A percentile compares a stretch with the other conserved stretches of the same genome.
Conservation (phyloP, 257 asterid species). For the Solanum habrochaites region DNA sequence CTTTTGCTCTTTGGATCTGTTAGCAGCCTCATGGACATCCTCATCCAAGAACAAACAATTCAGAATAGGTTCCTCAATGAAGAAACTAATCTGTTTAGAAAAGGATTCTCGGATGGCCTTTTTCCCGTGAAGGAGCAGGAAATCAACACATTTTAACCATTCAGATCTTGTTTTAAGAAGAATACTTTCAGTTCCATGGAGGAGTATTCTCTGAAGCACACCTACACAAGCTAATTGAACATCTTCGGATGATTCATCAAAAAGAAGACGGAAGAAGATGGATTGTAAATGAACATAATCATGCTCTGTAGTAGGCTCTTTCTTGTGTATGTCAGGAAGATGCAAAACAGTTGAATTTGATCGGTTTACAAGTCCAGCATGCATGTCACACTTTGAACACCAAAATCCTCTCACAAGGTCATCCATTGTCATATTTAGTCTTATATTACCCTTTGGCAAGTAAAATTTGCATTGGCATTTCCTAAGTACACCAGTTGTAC, state of each 20-base stretch:
- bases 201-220: conserved; percentile 56
- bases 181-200: conserved; percentile 55
- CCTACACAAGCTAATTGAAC: conserved; percentile 80
- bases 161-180: conserved; percentile 55
- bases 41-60: conserved; percentile 36
- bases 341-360: conserved; percentile 19
- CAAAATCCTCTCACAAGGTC: conserved; percentile 53
- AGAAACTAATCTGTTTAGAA: conserved; percentile 60
- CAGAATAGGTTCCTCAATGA: conserved; percentile 60
- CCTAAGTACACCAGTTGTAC: conserved; percentile 14
- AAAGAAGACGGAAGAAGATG: conserved; percentile 59
- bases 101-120: conserved; percentile 75
- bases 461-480: conserved; percentile 49
- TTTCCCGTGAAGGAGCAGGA: conserved; percentile 56
- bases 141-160: conserved; percentile 68
- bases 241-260: conserved; percentile 67
- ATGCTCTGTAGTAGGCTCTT: conserved; percentile 21
- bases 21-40: conserved; percentile 16
- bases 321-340: conserved; percentile 19
- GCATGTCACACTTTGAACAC: conserved; percentile 78
- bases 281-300: conserved; percentile 52
- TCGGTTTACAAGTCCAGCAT: conserved; percentile 10
- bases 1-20: conserved; percentile 64
- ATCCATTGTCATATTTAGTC: conserved; percentile 25
- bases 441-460: conserved; percentile 29